phyloP scores from a whole-genome alignment of 257 asterid species.

The Salvia rosmarinus region DNA sequence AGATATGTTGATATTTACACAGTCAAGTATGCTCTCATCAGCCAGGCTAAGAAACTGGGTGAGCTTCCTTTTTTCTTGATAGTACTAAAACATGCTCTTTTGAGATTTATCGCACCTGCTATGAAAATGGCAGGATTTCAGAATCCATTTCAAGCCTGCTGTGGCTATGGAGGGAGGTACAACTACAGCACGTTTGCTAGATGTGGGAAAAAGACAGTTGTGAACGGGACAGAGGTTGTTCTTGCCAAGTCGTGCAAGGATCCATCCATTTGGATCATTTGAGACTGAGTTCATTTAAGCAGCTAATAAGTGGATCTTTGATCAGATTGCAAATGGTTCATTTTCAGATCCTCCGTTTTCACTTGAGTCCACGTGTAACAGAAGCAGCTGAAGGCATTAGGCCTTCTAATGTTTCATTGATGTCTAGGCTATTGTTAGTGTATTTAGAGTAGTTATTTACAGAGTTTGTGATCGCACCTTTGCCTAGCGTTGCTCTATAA shows the following conservation, averaged over 20 bases:
- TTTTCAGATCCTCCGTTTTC: conserved; percentile 73
- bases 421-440: no score
- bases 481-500: no score
- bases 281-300: conserved; percentile 88
- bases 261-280: conserved; percentile 54
- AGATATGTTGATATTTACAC: conserved; percentile 68
- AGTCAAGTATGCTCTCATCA: conserved; percentile 57
- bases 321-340: conserved; percentile 59
- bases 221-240: conserved; percentile 59
- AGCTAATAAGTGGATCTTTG: conserved; percentile 72
- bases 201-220: conserved; percentile 60
- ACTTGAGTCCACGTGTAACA: conserved; percentile 48
- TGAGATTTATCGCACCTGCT: not conserved
- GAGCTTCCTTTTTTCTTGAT: not conserved
- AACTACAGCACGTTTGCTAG: conserved; percentile 55
- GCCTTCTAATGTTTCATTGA: not conserved
- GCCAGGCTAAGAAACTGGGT: conserved; percentile 49
- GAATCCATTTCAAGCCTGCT: conserved; percentile 65
- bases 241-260: conserved; percentile 58
- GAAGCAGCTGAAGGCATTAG: conserved; percentile 23
- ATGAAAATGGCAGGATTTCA: conserved; percentile 57
- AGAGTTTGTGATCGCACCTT: no score
- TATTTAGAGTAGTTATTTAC: no score
- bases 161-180: conserved; percentile 80
- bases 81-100: not conserved